Evolutionary conservation across 2,329 filamentous ascomycete genomes (phyloP).

Genomic region (Pyrenophora teres): DNA sequence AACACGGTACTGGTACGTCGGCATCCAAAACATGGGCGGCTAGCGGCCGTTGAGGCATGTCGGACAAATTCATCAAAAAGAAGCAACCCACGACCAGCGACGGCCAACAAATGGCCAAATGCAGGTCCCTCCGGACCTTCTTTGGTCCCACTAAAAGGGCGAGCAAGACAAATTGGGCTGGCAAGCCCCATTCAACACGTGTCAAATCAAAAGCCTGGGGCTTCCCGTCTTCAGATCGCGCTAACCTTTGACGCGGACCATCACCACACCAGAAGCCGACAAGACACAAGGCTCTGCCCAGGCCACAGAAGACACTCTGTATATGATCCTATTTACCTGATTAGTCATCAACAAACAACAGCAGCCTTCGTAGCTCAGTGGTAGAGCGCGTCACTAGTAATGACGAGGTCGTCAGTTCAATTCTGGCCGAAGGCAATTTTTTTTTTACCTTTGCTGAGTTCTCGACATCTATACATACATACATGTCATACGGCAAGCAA

Average conservation of each 20-base stretch:
- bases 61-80: neutral
- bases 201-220: no score
- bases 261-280: no score
- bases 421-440: constrained; percentile 13
- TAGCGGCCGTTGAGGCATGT: neutral
- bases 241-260: no score
- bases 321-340: neutral
- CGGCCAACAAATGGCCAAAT: neutral
- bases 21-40: neutral
- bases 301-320: no score
- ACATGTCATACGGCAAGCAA: no score
- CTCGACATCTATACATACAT: no score
- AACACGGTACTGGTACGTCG: neutral
- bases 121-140: neutral
- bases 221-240: no score
- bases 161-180: no score
- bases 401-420: constrained; percentile 44
- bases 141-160: no score
- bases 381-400: constrained; percentile 49
- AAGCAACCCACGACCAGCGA: neutral
- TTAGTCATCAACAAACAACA: constrained; percentile 10
- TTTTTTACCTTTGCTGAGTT: neutral
- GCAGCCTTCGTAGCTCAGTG: constrained; percentile 43
- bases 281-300: no score
- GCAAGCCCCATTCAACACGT: no score